phyloP scores from a whole-genome alignment of 2,329 filamentous ascomycete genomes.

The Epichloe uncinata region DNA sequence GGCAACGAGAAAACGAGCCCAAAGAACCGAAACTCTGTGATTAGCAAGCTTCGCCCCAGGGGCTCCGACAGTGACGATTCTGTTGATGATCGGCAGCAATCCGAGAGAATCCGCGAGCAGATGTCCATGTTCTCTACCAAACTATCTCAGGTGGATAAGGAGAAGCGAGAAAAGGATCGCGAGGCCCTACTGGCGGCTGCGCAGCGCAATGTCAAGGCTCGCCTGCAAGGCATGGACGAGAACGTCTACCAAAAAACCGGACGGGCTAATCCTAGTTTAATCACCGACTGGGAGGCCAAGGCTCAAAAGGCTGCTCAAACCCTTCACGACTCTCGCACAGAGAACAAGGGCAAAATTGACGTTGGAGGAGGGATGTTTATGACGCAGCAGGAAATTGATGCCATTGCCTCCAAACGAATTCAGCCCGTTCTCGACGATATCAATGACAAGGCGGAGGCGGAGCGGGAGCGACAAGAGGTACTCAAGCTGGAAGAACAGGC shows the following conservation, averaged over 20 bases:
- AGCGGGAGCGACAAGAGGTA: slow-evolving; percentile 54
- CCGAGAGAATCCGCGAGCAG: slow-evolving; percentile 59
- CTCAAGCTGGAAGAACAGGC: slow-evolving; percentile 47
- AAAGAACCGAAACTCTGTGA: slow-evolving; percentile 33
- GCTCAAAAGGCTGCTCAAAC: slow-evolving; percentile 56
- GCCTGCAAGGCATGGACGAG: slow-evolving; percentile 69
- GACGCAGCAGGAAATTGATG: slow-evolving; percentile 63
- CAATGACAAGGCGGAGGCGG: slow-evolving; percentile 59
- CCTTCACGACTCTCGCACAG: slow-evolving; percentile 46
- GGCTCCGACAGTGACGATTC: slow-evolving; percentile 51
- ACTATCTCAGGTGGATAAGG: slow-evolving; percentile 53
- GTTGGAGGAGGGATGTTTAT: slow-evolving; percentile 75
- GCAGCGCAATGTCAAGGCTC: slow-evolving; percentile 71
- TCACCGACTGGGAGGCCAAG: slow-evolving; percentile 68
- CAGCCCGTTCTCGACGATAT: slow-evolving; percentile 81
- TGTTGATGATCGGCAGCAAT: slow-evolving; percentile 52
- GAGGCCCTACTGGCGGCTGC: slow-evolving; percentile 64
- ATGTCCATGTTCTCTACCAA: slow-evolving; percentile 66
- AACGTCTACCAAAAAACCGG: slow-evolving; percentile 66
- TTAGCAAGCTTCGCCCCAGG: slow-evolving; percentile 45
- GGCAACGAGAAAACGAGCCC: slow-evolving; percentile 32
- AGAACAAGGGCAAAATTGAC: slow-evolving; percentile 43
- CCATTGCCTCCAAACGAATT: slow-evolving; percentile 61
- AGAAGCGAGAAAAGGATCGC: slow-evolving; percentile 64
- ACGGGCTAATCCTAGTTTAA: slow-evolving; percentile 52